These are phyloP conservation scores for Cichorium intybus DNA, from an alignment of 140 eudicot genomes.

Conservation along the genomic window DNA sequence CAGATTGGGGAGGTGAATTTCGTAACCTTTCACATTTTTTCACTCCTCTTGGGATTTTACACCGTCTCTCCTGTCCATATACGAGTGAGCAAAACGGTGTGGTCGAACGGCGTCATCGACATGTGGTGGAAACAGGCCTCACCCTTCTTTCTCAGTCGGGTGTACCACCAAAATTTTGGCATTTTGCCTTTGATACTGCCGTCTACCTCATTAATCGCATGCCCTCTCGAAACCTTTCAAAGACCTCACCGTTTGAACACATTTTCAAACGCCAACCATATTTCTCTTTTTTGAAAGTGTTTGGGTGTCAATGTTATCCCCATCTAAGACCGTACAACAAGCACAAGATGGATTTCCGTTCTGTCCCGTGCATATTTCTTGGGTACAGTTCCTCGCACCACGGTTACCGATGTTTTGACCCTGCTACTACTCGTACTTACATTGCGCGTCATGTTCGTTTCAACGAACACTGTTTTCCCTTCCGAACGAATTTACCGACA, in stretches of 20 bases:
- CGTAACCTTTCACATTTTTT: no score
- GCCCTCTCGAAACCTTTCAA: background rate
- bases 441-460: background rate
- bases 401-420: background rate
- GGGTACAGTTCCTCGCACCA: constrained; percentile 1
- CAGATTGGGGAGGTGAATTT: no score
- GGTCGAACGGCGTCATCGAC: background rate
- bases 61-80: no score
- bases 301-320: background rate
- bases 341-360: no score
- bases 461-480: background rate
- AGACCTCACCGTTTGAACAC: background rate
- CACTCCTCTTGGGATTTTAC: no score
- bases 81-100: background rate
- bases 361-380: background rate
- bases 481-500: no score
- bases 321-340: background rate
- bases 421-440: background rate
- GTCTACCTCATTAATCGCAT: no score
- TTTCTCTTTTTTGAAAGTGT: background rate
- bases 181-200: background rate
- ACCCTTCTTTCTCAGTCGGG: background rate
- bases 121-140: no score
- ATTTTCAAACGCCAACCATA: background rate
- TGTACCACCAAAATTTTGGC: background rate